Base-by-base conservation (phyloP, 2,329 filamentous ascomycete genomes). In the Ophiosphaerella korrae region DNA sequence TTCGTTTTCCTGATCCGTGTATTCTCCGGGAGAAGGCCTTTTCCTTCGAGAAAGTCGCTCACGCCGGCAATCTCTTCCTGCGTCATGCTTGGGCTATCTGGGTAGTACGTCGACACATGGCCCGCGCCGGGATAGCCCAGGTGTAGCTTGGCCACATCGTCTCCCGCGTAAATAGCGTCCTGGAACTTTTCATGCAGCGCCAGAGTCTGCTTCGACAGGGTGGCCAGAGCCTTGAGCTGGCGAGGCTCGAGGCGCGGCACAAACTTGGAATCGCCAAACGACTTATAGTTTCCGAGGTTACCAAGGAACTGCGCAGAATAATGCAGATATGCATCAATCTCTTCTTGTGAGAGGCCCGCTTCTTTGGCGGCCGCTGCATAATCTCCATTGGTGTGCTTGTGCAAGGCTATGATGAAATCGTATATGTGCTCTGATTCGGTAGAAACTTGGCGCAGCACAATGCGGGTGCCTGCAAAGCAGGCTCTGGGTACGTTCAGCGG, bases 271-370 rank as follows among this genome's bases (percentile, higher is more conserved):
- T 80, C 78, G 7, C 75, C 76, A 47, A 80, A 80, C 3, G 73
- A 77, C 59, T 80, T 80, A 72, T 78, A 83, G 66, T 83, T 83
- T 45, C 80, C 81, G 29, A 77, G 58, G 53, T 82, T 83, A n/a
- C 79, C 80, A 5, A 84, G 69, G 49, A 83, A 83, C 48, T 78
- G 72, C 7, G 72, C 71, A 2, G 72, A 53, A 46, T 74, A 75
- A 58, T 72, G 63, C 48, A 74, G 65, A 45, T 74, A 75, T 21
- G 65, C 68, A n/a, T 69, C 61, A 23, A 73, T 55, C n/a, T 73
- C 72, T 6, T 66, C 66, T 13, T 70, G 50, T 0, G 76, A 74
- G 5, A 80, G 55, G 2, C 74, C 74, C 8, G 77, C 72, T 13
- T 77, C 66, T 35, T 75, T 71, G 42, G 75, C 71, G 7, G 80